phyloP scores from a whole-genome alignment of 129 eudicot genomes.

The Mikania micrantha region DNA sequence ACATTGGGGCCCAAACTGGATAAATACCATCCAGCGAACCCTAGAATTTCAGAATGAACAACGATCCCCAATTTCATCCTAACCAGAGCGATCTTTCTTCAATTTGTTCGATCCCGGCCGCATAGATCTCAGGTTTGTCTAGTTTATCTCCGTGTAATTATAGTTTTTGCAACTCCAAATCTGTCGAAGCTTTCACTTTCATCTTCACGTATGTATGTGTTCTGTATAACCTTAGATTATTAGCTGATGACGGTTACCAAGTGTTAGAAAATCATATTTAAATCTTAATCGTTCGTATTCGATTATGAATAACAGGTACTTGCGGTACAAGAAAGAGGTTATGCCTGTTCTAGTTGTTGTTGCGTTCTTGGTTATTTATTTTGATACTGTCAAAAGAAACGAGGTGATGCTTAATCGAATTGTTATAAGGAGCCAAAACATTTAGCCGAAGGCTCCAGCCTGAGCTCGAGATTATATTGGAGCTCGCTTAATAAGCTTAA shows the following conservation, averaged over 20 bases:
- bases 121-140: constrained; percentile 6
- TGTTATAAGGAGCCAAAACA: too few species aligned
- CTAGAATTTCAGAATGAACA: neutral
- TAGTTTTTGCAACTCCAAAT: neutral
- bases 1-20: neutral
- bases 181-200: neutral
- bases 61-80: neutral
- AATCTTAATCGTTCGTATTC: neutral
- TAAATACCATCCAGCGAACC: neutral
- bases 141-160: neutral
- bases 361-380: too few species aligned
- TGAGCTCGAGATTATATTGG: too few species aligned
- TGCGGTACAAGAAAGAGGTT: neutral
- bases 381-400: neutral
- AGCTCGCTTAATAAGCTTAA: too few species aligned
- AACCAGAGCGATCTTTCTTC: neutral
- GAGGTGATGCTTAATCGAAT: neutral
- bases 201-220: neutral
- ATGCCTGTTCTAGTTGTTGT: neutral
- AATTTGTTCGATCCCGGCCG: neutral
- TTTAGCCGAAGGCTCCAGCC: too few species aligned
- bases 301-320: neutral
- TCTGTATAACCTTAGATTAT: neutral
- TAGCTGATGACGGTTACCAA: neutral
- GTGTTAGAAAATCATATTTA: neutral